Percentiles rank a stretch among this genome's conserved stretches.
Evolutionary conservation across 345 rosid species (phyloP).

Genomic region (Arabis hirsuta): DNA sequence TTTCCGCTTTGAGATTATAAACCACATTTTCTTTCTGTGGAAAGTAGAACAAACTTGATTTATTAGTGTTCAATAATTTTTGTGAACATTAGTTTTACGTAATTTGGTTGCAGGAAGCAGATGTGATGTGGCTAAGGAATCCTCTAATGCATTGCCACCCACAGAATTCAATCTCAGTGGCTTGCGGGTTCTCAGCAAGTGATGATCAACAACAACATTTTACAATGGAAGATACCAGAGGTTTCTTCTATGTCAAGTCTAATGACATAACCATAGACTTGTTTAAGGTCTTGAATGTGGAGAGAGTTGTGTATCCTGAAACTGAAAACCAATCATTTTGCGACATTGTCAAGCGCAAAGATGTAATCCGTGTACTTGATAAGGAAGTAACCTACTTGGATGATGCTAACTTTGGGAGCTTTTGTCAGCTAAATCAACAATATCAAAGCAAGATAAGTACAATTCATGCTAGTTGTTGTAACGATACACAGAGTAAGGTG

Average conservation of each 20-base stretch:
- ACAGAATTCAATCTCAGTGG: slow-evolving; percentile 27
- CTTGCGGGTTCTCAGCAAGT: slow-evolving; percentile 40
- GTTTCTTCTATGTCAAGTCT: slow-evolving; percentile 46
- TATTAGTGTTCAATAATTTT: background rate
- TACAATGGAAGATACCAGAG: slow-evolving; percentile 41
- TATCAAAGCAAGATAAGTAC: slow-evolving; percentile 42
- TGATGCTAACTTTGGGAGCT: slow-evolving; percentile 32
- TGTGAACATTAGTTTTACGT: too few relatives aligned
- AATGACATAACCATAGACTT: slow-evolving; percentile 16
- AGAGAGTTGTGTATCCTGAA: slow-evolving; percentile 44
- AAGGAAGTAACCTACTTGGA: slow-evolving; percentile 18
- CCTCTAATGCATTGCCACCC: slow-evolving; percentile 43
- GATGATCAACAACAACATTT: slow-evolving; percentile 12
- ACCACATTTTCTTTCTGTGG: background rate
- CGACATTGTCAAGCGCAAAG: slow-evolving; percentile 30
- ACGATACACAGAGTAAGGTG: slow-evolving; percentile 45
- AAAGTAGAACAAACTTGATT: background rate
- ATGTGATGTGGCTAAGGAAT: slow-evolving; percentile 64
- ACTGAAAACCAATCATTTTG: slow-evolving; percentile 35
- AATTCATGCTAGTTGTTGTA: slow-evolving; percentile 54
- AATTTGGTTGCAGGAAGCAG: slow-evolving; percentile 51
- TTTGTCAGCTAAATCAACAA: slow-evolving; percentile 24
- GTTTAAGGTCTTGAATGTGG: slow-evolving; percentile 28
- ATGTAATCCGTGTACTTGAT: background rate
- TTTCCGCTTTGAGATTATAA: background rate